Evolutionary conservation across 345 rosid species (phyloP).

Genomic region (Durio zibethinus): DNA sequence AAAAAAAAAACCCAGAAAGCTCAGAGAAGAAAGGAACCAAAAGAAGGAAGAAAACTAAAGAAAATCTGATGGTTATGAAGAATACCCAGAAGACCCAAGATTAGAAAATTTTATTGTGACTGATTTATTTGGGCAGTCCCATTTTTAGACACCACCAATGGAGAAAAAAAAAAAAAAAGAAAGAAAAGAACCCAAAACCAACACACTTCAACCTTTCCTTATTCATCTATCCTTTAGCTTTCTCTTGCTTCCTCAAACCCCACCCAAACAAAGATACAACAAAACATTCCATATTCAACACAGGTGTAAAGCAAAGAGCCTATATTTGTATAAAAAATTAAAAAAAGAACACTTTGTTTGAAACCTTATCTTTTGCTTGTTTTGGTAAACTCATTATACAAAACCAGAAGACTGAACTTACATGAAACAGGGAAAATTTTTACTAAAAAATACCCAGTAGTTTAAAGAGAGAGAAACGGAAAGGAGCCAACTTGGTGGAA

Average conservation of each 20-base stretch:
- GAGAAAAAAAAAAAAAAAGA: neutral
- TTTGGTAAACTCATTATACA: constrained; percentile 5
- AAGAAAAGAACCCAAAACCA: neutral
- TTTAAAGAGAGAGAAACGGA: neutral
- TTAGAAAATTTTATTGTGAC: neutral
- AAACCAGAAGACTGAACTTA: neutral
- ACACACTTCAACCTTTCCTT: constrained; percentile 2
- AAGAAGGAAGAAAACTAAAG: neutral
- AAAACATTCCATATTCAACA: neutral
- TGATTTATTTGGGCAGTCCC: neutral
- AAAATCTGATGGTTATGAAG: constrained; percentile 4
- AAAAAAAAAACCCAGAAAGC: neutral
- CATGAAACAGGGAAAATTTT: neutral
- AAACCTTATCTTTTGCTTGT: constrained; percentile 10
- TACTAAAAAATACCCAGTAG: neutral
- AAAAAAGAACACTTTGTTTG: neutral
- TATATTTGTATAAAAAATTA: neutral
- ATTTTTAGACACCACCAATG: neutral
- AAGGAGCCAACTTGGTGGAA: neutral
- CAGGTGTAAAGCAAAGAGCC: neutral
- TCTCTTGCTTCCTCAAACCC: constrained; percentile 10
- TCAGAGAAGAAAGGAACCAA: neutral
- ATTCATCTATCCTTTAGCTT: constrained; percentile 5
- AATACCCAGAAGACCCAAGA: neutral
- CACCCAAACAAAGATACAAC: neutral